Base-by-base conservation (phyloP, 1,139 yeast species). In the Blastobotrys buckinghamii region DNA sequence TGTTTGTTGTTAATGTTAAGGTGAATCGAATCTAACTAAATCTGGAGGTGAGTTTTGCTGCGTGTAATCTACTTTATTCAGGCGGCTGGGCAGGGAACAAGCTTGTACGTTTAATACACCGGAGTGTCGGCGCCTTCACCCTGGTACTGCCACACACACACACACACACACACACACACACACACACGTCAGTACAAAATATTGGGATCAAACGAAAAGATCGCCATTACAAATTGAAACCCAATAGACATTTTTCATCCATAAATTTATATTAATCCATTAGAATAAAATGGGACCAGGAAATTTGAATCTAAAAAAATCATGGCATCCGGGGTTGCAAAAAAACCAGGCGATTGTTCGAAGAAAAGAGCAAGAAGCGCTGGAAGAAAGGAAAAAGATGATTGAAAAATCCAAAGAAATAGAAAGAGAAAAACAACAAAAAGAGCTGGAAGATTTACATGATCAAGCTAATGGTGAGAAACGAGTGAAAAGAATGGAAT, bases 281-380 rank as follows among this genome's bases (percentile, higher is more conserved):
- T 10, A 29, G 5, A 29, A 29, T 12, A 29, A 17, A 16, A 47
- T 47, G 50, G 48, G 36, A 26, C 48, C 48, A 12, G 89, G 94
- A 7, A 96, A 90, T 66, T 73, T 90, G 55, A 90, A 90, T 64
- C 68, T 89, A 51, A 84, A 90, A 68, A 92, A 92, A 66, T 90
- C 97, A 52, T 92, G 97, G 97, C 89, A 90, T 65, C 97, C 97
- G 2, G 90, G 86, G 39, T 73, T 87, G 45, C 72, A 85, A 59
- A 85, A 85, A 67, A 92, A 92, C 72, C 90, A 84, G 67, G 83
- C 82, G 58, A 84, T 82, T 62, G 92, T 90, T 32, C 85, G 95
- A 95, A 75, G 81, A 58, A 76, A 74, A 50, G 97, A 92, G 62
- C 90, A 88, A 60, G 83, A 82, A 46, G 82, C 86, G 20, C 70